phyloP scores from a whole-genome alignment of 192 early-diverging fungal species.

The Gorgonomyces haynaldii region DNA sequence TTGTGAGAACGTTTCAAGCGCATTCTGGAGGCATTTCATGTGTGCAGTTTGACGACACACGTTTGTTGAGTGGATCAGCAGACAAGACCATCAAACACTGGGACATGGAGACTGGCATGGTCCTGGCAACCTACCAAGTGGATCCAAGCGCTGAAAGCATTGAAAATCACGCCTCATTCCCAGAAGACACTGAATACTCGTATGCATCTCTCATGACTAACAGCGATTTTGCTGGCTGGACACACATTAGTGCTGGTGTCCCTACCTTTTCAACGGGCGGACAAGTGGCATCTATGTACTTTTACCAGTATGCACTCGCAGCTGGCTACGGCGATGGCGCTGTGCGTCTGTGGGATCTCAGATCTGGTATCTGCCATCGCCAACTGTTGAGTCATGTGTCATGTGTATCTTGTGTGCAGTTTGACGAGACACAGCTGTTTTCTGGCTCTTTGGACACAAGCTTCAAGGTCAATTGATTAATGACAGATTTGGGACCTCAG shows the following conservation, averaged over 20 bases:
- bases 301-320: conserved; percentile 29
- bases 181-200: too few species aligned
- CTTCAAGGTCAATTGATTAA: conserved; percentile 17
- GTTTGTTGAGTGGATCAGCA: conserved; percentile 18
- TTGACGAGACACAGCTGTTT: conserved; percentile 20
- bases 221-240: too few species aligned
- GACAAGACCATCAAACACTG: conserved; percentile 33
- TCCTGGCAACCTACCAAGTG: too few species aligned
- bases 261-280: conserved; percentile 2
- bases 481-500: conserved; percentile 31
- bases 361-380: conserved; percentile 26
- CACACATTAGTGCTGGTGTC: neutral
- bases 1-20: conserved; percentile 14
- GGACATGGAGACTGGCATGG: conserved; percentile 26
- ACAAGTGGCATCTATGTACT: conserved; percentile 20
- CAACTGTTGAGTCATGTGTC: conserved; percentile 17
- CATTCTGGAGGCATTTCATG: conserved; percentile 29
- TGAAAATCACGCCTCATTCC: too few species aligned
- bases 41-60: conserved; percentile 25
- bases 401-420: conserved; percentile 18
- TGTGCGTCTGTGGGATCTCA: conserved; percentile 26
- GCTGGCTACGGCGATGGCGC: conserved; percentile 34
- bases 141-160: neutral
- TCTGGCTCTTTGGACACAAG: conserved; percentile 23
- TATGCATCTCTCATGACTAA: too few species aligned